phyloP scores from a whole-genome alignment of 306 rosid species.

The Vigna mungo region DNA sequence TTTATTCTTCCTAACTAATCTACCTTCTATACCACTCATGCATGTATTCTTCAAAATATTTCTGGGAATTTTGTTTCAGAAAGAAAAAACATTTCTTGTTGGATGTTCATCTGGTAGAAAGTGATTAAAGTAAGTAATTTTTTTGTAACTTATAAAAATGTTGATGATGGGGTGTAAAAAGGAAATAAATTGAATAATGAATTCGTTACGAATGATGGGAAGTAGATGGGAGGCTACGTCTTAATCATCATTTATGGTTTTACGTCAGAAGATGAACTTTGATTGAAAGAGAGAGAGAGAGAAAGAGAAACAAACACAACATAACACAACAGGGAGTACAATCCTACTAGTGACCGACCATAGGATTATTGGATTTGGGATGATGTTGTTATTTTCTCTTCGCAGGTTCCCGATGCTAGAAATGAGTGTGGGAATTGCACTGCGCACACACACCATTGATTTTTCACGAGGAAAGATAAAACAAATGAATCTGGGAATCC shows the following conservation, averaged over 20 bases:
- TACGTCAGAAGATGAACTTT: not conserved
- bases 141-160: not conserved
- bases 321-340: not conserved
- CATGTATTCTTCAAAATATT: not conserved
- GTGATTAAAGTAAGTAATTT: too few species aligned
- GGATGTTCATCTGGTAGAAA: too few species aligned
- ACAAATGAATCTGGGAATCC: not conserved
- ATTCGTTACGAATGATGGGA: not conserved
- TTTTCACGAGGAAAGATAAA: not conserved
- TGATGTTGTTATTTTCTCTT: not conserved
- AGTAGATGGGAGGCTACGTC: constrained; percentile 4
- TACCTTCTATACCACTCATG: not conserved
- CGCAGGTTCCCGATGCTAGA: constrained; percentile 17
- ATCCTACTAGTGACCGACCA: not conserved
- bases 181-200: not conserved
- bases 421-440: not conserved
- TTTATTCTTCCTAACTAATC: constrained; percentile 16
- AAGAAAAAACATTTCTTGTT: not conserved
- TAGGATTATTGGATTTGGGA: not conserved
- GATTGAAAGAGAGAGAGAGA: not conserved
- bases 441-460: not conserved
- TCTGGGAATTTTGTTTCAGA: not conserved
- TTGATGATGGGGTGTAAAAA: not conserved
- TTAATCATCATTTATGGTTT: constrained; percentile 3
- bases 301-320: too few species aligned